Evolutionary conservation across 2,329 filamentous ascomycete genomes (phyloP).

Genomic region (Beauveria medogensis): DNA sequence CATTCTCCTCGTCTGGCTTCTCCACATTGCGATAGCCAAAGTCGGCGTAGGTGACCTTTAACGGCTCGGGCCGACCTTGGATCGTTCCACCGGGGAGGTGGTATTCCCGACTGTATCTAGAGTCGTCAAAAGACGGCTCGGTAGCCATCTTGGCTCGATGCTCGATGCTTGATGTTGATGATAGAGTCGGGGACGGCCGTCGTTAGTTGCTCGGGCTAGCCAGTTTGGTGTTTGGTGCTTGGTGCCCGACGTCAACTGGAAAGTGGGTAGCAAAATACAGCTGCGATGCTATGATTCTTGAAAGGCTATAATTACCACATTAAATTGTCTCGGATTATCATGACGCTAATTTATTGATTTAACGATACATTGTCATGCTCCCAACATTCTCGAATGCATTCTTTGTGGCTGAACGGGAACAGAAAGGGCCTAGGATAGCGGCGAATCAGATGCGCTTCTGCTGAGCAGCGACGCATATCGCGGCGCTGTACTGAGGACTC

Average conservation of each 20-base stretch:
- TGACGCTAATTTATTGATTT: too few species aligned
- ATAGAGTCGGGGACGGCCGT: background rate
- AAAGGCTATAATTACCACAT: too few species aligned
- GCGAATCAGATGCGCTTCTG: too few species aligned
- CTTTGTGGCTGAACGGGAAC: too few species aligned
- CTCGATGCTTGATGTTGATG: background rate
- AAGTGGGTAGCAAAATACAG: background rate
- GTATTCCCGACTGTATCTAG: constrained; percentile 18
- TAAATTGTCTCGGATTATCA: too few species aligned
- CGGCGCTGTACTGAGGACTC: too few species aligned
- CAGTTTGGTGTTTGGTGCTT: background rate
- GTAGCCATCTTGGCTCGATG: background rate
- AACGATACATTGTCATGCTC: too few species aligned
- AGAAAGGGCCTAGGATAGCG: too few species aligned
- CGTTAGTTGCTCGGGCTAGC: background rate
- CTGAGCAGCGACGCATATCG: too few species aligned
- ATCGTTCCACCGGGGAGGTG: constrained; percentile 13
- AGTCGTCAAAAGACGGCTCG: constrained; percentile 14
- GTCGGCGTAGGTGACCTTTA: constrained; percentile 22
- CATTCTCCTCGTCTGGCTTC: constrained; percentile 18
- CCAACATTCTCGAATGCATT: too few species aligned
- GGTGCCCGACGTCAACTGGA: background rate
- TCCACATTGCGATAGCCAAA: constrained; percentile 23
- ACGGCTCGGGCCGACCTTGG: constrained; percentile 7
- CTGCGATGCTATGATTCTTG: too few species aligned